Percentiles rank a stretch among this genome's conserved stretches.
These are phyloP conservation scores for Nemania sp. DNA, from an alignment of 2,329 filamentous ascomycete genomes.

Conservation along the genomic window DNA sequence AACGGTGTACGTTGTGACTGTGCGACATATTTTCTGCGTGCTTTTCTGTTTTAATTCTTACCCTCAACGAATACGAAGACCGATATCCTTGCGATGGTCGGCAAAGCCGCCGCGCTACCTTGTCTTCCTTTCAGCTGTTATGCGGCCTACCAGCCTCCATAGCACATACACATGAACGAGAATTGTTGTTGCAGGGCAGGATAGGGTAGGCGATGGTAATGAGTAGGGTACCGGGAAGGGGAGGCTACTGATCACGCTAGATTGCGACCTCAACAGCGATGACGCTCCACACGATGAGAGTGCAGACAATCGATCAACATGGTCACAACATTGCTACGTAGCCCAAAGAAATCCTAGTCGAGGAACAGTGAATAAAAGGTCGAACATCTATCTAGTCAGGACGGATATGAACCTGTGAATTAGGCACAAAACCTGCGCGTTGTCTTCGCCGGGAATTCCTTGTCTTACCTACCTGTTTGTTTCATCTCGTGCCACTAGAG, in stretches of 20 bases:
- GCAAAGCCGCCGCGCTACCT: slow-evolving; percentile 9
- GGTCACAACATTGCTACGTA: slow-evolving; percentile 6
- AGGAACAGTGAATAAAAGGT: no score
- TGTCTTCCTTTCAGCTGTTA: slow-evolving; percentile 16
- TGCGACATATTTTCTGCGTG: slow-evolving; percentile 14
- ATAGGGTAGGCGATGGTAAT: slow-evolving; percentile 1
- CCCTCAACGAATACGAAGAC: slow-evolving; percentile 15
- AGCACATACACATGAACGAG: slow-evolving; percentile 16
- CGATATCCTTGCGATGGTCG: slow-evolving; percentile 24
- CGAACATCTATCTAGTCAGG: no score
- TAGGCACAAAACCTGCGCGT: no score
- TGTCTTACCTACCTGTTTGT: no score
- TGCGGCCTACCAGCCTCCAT: slow-evolving; percentile 8
- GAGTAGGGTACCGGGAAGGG: slow-evolving; percentile 2
- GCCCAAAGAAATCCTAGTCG: neutral
- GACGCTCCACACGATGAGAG: slow-evolving; percentile 6
- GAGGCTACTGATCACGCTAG: slow-evolving; percentile 3
- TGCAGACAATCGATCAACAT: neutral
- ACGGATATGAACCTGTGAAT: no score
- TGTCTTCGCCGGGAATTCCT: no score
- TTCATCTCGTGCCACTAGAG: no score
- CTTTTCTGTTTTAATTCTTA: slow-evolving; percentile 17
- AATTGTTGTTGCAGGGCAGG: slow-evolving; percentile 4
- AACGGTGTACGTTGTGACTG: slow-evolving; percentile 5
- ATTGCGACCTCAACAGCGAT: slow-evolving; percentile 1